A percentile compares a stretch with the other conserved stretches of the same genome.
Conservation (phyloP, 495 filamentous ascomycete genomes). For the Penicillium chermesinum region DNA sequence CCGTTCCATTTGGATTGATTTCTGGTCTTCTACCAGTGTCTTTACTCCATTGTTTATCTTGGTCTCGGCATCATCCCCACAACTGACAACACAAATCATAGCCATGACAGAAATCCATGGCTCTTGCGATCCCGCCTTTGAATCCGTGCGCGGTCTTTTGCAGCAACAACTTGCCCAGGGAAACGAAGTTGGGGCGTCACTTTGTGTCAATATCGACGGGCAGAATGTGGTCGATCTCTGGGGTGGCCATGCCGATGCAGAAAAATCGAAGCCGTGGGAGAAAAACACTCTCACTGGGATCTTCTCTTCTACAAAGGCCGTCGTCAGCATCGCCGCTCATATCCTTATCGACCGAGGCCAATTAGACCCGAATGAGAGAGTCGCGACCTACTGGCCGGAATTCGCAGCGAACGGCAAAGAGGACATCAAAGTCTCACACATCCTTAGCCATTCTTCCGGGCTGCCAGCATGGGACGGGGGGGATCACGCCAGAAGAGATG, state of each 20-base stretch:
- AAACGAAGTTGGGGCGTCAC: slow-evolving; percentile 38
- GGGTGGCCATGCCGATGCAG: slow-evolving; percentile 35
- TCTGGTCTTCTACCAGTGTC: too few relatives aligned
- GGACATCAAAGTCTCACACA: slow-evolving; percentile 33
- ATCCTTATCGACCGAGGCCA: slow-evolving; percentile 36
- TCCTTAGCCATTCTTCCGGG: slow-evolving; percentile 39
- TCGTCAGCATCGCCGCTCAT: slow-evolving; percentile 31
- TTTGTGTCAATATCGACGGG: slow-evolving; percentile 39
- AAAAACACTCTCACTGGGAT: slow-evolving; percentile 34
- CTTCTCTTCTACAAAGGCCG: slow-evolving; percentile 37
- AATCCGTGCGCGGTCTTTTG: slow-evolving; percentile 27
- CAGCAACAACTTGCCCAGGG: slow-evolving; percentile 20
- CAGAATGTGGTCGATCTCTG: slow-evolving; percentile 42
- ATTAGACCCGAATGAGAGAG: slow-evolving; percentile 30
- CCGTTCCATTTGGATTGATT: too few relatives aligned
- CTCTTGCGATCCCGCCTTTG: slow-evolving; percentile 32
- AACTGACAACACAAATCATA: too few relatives aligned
- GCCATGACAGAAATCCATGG: slow-evolving; percentile 32
- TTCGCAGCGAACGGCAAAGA: slow-evolving; percentile 38
- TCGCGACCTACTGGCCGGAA: slow-evolving; percentile 43
- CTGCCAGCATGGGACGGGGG: slow-evolving; percentile 31
- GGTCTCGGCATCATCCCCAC: too few relatives aligned
- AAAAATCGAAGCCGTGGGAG: slow-evolving; percentile 27
- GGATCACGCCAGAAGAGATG: slow-evolving; percentile 21
- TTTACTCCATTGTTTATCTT: too few relatives aligned